Evolutionary conservation across 176 grass and related monocot genomes (phyloP).

Genomic region (Cenchrus americanus): DNA sequence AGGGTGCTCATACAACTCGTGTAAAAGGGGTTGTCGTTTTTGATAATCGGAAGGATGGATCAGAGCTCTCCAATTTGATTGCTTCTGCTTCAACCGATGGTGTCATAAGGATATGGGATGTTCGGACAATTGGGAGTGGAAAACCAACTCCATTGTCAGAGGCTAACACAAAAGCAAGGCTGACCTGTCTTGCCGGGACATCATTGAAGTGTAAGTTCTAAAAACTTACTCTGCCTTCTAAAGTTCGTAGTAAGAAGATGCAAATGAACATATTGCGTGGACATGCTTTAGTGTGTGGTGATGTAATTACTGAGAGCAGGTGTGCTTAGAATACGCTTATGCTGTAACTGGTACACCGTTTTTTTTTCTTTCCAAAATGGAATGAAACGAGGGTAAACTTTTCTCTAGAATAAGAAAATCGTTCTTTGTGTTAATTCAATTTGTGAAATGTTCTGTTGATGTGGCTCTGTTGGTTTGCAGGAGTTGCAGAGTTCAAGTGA

Average conservation of each 20-base stretch:
- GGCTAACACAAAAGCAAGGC: slow-evolving; percentile 85
- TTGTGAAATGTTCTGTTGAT: background rate
- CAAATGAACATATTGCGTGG: no score
- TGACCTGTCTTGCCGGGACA: slow-evolving; percentile 90
- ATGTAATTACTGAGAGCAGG: no score
- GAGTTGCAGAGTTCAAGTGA: background rate
- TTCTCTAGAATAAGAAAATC: background rate
- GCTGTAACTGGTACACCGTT: no score
- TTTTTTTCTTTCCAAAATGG: no score
- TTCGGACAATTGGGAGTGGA: slow-evolving; percentile 58
- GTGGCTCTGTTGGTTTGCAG: slow-evolving; percentile 34
- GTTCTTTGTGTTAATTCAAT: background rate
- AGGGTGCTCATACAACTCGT: slow-evolving; percentile 74
- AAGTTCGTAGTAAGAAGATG: no score
- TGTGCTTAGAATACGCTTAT: no score
- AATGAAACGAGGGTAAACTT: no score
- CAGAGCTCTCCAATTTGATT: slow-evolving; percentile 61
- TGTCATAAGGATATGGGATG: slow-evolving; percentile 85
- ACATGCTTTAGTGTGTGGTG: background rate
- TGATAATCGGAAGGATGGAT: slow-evolving; percentile 42
- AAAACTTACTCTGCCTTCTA: background rate
- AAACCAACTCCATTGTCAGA: slow-evolving; percentile 76
- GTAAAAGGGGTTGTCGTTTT: slow-evolving; percentile 82
- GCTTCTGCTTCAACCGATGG: slow-evolving; percentile 93
- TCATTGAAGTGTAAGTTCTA: slow-evolving; percentile 78